A percentile compares a stretch with the other conserved stretches of the same genome.
These are phyloP conservation scores for Streptanthus diversifolius DNA, from an alignment of 345 rosid genomes.

Conservation along the genomic window DNA sequence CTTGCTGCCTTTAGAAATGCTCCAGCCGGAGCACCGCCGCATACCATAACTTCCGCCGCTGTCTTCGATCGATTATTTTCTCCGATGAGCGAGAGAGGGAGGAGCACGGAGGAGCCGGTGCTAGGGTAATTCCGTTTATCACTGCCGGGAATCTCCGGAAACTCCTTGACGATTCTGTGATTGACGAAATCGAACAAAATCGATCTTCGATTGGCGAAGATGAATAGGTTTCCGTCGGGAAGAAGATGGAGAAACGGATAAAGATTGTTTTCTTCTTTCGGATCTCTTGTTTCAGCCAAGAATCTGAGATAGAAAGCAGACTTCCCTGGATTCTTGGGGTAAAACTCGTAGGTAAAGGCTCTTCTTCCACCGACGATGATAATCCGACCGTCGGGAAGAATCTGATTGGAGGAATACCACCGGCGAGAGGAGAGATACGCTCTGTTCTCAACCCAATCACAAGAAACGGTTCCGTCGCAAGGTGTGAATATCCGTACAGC, in stretches of 20 bases:
- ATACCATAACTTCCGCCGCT: constrained; percentile 66
- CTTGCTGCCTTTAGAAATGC: constrained; percentile 44
- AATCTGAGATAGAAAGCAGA: constrained; percentile 43
- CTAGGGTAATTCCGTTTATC: constrained; percentile 69
- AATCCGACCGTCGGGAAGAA: constrained; percentile 72
- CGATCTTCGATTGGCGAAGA: constrained; percentile 72
- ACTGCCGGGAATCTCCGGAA: constrained; percentile 52
- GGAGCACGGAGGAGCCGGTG: constrained; percentile 78
- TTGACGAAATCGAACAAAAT: constrained; percentile 48
- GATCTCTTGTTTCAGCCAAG: constrained; percentile 65
- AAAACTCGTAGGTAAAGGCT: constrained; percentile 61
- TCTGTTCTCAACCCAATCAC: constrained; percentile 65
- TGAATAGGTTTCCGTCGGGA: constrained; percentile 70
- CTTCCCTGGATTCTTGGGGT: constrained; percentile 40
- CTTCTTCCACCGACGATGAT: constrained; percentile 71
- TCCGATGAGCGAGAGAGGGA: constrained; percentile 47
- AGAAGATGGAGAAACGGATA: constrained; percentile 74
- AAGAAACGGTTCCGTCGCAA: constrained; percentile 34
- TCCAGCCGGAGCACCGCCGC: constrained; percentile 72
- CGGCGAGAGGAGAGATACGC: constrained; percentile 40
- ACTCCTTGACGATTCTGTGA: constrained; percentile 49
- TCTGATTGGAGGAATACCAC: constrained; percentile 81
- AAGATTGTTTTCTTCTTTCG: constrained; percentile 65
- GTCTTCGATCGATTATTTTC: not conserved
- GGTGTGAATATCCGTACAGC: constrained; percentile 53